phyloP scores from a whole-genome alignment of 139 green algal genomes.

The Chlorella sorokiniana region DNA sequence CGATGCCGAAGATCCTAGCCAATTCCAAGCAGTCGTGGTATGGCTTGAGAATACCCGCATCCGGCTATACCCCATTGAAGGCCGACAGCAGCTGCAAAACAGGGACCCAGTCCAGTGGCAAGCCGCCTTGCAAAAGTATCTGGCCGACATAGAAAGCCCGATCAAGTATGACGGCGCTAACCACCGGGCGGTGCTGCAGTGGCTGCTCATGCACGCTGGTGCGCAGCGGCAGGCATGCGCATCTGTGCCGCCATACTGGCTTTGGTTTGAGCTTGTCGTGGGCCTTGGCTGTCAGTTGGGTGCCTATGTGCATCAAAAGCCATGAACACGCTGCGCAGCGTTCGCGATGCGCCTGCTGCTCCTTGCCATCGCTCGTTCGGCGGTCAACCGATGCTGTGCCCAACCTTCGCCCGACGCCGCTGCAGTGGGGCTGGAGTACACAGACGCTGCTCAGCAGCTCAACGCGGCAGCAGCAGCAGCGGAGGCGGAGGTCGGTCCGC shows the following conservation, averaged over 20 bases:
- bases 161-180: conserved; percentile 2
- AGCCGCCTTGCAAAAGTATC: conserved; percentile 42
- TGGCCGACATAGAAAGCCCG: conserved; percentile 61
- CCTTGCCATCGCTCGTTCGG: too few relatives aligned
- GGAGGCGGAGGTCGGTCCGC: neutral
- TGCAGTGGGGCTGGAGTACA: conserved; percentile 44
- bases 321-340: too few relatives aligned
- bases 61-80: conserved; percentile 40
- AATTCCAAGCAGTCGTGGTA: conserved; percentile 16
- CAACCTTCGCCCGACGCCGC: too few relatives aligned
- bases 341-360: too few relatives aligned
- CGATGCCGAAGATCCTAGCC: neutral
- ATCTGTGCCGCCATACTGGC: neutral
- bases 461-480: neutral
- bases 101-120: conserved; percentile 10
- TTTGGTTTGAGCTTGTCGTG: conserved; percentile 17
- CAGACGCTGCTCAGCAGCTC: conserved; percentile 16
- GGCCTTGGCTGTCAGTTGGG: too few relatives aligned
- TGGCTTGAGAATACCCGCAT: conserved; percentile 59
- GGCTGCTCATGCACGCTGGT: conserved; percentile 48
- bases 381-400: neutral
- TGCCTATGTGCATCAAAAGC: too few relatives aligned
- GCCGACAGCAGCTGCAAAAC: conserved; percentile 25
- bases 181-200: conserved; percentile 36
- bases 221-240: neutral